Percentiles rank a stretch among this genome's conserved stretches.
These are phyloP conservation scores for Adiantum capillusveneris DNA, from an alignment of 75 land plant genomes.

Conservation along the genomic window DNA sequence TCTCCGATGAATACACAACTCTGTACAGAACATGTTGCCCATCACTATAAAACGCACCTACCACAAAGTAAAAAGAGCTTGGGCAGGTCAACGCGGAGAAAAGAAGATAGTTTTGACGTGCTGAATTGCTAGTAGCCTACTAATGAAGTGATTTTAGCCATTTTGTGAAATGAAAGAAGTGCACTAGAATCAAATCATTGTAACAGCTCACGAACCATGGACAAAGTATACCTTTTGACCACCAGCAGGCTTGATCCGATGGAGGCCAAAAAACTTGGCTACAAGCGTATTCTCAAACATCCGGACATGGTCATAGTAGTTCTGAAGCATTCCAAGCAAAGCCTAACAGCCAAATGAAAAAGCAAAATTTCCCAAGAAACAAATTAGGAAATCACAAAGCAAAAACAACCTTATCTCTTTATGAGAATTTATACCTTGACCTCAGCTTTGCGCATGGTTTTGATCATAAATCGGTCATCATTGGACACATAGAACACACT, in stretches of 20 bases:
- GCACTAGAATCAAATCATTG: no score
- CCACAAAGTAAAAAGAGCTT: no score
- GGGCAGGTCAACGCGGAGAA: no score
- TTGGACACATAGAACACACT: slow-evolving; percentile 94
- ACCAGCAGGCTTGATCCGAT: slow-evolving; percentile 93
- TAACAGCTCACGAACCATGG: no score
- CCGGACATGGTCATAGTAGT: slow-evolving; percentile 75
- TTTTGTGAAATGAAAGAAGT: no score
- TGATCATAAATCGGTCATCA: slow-evolving; percentile 95
- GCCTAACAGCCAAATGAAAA: slow-evolving; percentile 43
- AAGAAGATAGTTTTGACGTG: no score
- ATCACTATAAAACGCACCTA: slow-evolving; percentile 98
- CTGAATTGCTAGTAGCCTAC: no score
- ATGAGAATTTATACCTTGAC: slow-evolving; percentile 54
- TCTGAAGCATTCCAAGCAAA: slow-evolving; percentile 79
- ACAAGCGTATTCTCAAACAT: slow-evolving; percentile 84
- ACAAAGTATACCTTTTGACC: slow-evolving; percentile 80
- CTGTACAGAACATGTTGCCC: slow-evolving; percentile 99
- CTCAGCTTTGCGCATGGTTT: slow-evolving; percentile 88
- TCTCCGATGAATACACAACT: slow-evolving; percentile 81
- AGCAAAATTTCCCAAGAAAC: no score
- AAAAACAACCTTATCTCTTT: no score
- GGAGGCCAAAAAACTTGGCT: slow-evolving; percentile 98
- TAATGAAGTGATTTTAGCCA: no score
- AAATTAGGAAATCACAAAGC: neutral